Evolutionary conservation across 257 asterid species (phyloP), one percentile per base, ranked within the genome.

Genomic region (Lycium barbarum): DNA sequence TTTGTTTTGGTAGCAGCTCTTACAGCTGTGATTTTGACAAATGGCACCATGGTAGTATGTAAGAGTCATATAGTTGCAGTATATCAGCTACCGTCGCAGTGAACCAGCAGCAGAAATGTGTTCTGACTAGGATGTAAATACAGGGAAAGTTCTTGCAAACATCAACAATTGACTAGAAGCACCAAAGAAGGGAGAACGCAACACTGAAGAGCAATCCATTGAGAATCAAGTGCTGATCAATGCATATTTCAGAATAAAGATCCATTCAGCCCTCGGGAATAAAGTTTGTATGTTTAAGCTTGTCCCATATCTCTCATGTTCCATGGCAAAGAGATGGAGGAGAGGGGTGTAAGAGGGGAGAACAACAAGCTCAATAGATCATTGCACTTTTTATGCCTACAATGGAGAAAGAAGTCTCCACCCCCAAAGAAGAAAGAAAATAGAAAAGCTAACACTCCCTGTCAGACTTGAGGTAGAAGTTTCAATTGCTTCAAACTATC

Each of bases 101-200:
- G 43, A 49, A 22, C 7, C 20, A 76, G 51, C 20, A n/a, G 36
- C 5, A 62, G 13, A 62, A 9, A 51, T 49, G 80, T 49, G 3
- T 49, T 74, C 62, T 49, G 40, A 47, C 62, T 49, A 76, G 22
- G 22, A 76, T 13, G 45, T 49, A 76, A 22, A 76, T 22, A 76
- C 22, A 51, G 81, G 63, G 81, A 40, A 71, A 40, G 36, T 43
- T 76, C 62, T 76, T 20, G 45, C 45, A 76, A 76, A 49, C 45
- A 49, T 22, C 63, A 76, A 0, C 20, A 6, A 76, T 51, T 22
- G 12, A 53, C 63, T 49, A 49, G 81, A 76, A 51, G 47, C 81
- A 51, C n/a, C 62, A 74, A 74, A 9, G 4, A 74, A 20, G n/a
- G 81, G 45, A 22, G 14, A 49, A 76, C 2, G 3, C 6, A 13